phyloP scores from a whole-genome alignment of 139 green algal genomes.

The Coelastrella sp. region DNA sequence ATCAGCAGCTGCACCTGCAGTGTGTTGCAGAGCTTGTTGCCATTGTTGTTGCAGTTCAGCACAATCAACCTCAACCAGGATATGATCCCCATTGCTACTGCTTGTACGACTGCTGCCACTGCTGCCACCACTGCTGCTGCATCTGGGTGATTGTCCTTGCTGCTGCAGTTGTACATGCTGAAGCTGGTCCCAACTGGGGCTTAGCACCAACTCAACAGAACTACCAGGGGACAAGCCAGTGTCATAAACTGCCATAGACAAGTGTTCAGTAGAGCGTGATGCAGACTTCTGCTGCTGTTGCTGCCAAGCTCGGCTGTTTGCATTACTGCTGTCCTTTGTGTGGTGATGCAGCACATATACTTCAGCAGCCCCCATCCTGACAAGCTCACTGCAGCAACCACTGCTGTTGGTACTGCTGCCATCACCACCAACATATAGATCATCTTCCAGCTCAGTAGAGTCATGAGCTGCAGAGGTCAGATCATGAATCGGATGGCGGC shows the following conservation, averaged over 20 bases:
- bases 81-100: too few relatives aligned
- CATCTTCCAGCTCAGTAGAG: not conserved
- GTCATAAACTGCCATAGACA: not conserved
- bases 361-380: not conserved
- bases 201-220: not conserved
- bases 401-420: not conserved
- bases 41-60: too few relatives aligned
- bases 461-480: not conserved
- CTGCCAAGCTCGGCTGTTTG: not conserved
- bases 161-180: too few relatives aligned
- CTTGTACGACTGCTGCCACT: too few relatives aligned
- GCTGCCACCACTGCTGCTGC: too few relatives aligned
- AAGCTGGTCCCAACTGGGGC: not conserved
- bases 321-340: not conserved
- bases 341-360: not conserved
- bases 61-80: too few relatives aligned
- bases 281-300: not conserved
- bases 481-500: not conserved
- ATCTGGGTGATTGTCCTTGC: too few relatives aligned
- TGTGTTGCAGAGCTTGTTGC: too few relatives aligned
- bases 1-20: too few relatives aligned
- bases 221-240: too few relatives aligned
- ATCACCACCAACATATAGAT: not conserved
- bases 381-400: not conserved
- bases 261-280: too few relatives aligned